Conservation (phyloP, 805 yeast species). For the Sugiyamaella lignohabitans region DNA sequence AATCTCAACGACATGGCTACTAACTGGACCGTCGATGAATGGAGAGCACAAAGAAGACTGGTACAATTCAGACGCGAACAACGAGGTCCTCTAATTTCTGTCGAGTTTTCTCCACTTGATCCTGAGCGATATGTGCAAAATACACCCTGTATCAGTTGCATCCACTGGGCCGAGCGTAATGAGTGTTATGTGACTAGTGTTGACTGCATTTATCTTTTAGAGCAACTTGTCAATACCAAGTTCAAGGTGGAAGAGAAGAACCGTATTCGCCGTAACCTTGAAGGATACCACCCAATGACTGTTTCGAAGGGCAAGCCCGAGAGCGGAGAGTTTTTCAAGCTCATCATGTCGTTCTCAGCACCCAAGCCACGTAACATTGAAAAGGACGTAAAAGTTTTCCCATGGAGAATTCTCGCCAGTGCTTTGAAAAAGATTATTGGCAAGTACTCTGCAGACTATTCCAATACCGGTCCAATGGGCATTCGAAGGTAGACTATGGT, state of each 20-base stretch:
- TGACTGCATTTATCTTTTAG: conserved; percentile 53
- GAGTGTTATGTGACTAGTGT: conserved; percentile 56
- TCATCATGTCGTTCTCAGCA: conserved; percentile 53
- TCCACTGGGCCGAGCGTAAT: conserved; percentile 47
- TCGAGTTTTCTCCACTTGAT: conserved; percentile 36
- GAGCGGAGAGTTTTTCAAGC: conserved; percentile 36
- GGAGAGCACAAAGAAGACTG: conserved; percentile 39
- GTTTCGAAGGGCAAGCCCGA: conserved; percentile 44
- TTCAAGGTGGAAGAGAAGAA: conserved; percentile 66
- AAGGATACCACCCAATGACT: conserved; percentile 55
- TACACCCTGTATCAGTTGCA: conserved; percentile 50
- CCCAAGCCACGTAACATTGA: conserved; percentile 68
- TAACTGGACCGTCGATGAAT: conserved; percentile 45
- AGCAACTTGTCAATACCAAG: conserved; percentile 46
- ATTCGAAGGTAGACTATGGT: too few species aligned
- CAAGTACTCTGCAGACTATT: conserved; percentile 41
- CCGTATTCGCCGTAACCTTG: conserved; percentile 60
- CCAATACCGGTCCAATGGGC: conserved; percentile 3
- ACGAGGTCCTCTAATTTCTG: conserved; percentile 31
- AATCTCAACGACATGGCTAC: conserved; percentile 34
- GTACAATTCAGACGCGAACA: conserved; percentile 41
- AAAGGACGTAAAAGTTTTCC: conserved; percentile 61
- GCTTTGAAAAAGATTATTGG: conserved; percentile 54
- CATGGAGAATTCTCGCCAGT: conserved; percentile 47
- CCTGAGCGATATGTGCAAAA: conserved; percentile 35